Evolutionary conservation across 2,329 filamentous ascomycete genomes (phyloP).

Genomic region (Coniella vitis): DNA sequence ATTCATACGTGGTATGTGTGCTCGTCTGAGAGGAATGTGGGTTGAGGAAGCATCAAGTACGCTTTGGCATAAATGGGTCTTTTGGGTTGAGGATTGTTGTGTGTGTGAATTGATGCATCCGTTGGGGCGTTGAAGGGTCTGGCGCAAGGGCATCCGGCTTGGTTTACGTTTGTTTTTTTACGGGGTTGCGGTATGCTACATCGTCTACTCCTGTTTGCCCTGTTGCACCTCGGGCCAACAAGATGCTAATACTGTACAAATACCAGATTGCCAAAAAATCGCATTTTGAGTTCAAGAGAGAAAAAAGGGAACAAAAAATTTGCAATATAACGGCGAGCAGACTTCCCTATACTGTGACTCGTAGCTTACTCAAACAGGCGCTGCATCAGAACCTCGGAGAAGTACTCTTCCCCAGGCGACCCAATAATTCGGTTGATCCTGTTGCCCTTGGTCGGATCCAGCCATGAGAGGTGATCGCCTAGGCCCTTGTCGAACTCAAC

Average conservation of each 20-base stretch:
- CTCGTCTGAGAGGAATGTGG: not conserved
- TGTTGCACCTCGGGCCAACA: not conserved
- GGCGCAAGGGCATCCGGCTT: not conserved
- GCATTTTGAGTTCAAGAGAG: too few relatives aligned
- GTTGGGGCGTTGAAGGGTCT: slow-evolving; percentile 9
- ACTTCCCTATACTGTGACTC: not conserved
- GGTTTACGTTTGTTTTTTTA: not conserved
- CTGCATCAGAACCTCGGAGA: slow-evolving; percentile 60
- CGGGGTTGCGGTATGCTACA: not conserved
- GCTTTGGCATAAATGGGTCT: slow-evolving; percentile 2
- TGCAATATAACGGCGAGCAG: too few relatives aligned
- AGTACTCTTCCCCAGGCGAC: slow-evolving; percentile 60
- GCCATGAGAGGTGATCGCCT: slow-evolving; percentile 71
- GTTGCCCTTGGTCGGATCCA: slow-evolving; percentile 69
- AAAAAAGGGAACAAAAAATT: too few relatives aligned
- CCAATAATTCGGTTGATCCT: slow-evolving; percentile 66
- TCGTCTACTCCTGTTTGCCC: not conserved
- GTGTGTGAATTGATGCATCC: slow-evolving; percentile 8
- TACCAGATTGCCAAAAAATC: not conserved
- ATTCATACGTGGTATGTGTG: too few relatives aligned
- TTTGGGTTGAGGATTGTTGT: not conserved
- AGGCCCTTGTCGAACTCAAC: slow-evolving; percentile 48
- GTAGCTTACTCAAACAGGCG: slow-evolving; percentile 49
- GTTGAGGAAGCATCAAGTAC: not conserved
- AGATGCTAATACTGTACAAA: not conserved